Base-by-base conservation (phyloP, 164 flowering plant species). In the Echeveria elegans region DNA sequence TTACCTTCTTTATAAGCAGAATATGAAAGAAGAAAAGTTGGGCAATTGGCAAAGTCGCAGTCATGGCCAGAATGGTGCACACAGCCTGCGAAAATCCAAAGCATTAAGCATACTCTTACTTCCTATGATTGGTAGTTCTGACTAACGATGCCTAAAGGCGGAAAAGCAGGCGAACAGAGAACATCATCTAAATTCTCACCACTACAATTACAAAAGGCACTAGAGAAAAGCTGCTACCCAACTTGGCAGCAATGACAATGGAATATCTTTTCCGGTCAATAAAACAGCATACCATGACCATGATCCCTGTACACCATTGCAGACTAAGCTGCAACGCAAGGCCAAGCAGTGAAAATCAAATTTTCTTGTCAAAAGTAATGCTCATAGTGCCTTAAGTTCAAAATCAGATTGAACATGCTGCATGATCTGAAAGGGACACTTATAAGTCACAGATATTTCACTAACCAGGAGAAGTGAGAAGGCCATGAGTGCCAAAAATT, bases 11-110 rank as follows among this genome's bases (percentile, higher is more conserved):
- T 40, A 92, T 84, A 47, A 95, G 89, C 64, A 95, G 99, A 71
- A 95, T 88, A 75, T 95, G 99, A 78, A 95, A 95, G 86, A 87
- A 95, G 84, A 95, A 87, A 30, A 95, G 97, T 73, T 95, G 99
- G 53, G 86, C 90, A 66, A 95, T 85, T 14, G 99, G 97, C 52
- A 95, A 75, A 53, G 97, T 91, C 4, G 99, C 97, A 72, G 88
- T 80, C 96, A 95, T 85, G 8, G 97, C 99, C 83, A 95, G 77
- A 67, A 91, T 75, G 60, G 97, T 88, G 80, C 99, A 95, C 24
- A 89, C 74, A 18, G 85, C 93, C 99, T 95, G 85, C 72, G 50
- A 66, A 19, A 40, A 12, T 24, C 29, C 41, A 3, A 12, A 26
- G 28, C 58, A 6, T 53, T 56, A 0, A 26, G 31, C 32, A 56